These are phyloP conservation scores for Pseudozyma tsukubaensis DNA, from an alignment of 1,284 basidiomycete genomes.

Conservation along the genomic window DNA sequence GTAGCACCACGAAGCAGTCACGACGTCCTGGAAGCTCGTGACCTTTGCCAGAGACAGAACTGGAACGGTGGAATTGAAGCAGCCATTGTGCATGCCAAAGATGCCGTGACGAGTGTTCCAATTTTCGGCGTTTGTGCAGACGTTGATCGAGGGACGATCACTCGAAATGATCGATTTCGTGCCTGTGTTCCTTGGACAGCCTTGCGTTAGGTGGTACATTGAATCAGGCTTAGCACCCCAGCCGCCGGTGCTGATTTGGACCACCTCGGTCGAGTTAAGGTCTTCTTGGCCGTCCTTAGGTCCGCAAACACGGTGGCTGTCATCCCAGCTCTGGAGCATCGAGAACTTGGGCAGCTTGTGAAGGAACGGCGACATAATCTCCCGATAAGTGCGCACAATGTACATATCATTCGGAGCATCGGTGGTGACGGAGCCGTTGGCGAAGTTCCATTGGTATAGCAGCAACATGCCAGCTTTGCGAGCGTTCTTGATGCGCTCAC, in stretches of 20 bases:
- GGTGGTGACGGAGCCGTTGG: conserved; percentile 14
- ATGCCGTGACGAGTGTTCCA: conserved; percentile 24
- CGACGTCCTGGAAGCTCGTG: conserved; percentile 30
- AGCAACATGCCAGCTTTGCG: not conserved
- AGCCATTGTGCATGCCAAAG: conserved; percentile 2
- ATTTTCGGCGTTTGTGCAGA: conserved; percentile 22
- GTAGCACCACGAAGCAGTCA: conserved; percentile 36
- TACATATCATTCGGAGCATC: conserved; percentile 4
- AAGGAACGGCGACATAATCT: conserved; percentile 27
- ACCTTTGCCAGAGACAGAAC: conserved; percentile 19
- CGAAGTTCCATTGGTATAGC: conserved; percentile 24
- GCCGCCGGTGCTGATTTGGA: not conserved
- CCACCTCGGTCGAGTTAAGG: not conserved
- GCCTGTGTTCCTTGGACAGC: conserved; percentile 16
- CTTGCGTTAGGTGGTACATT: too few relatives aligned
- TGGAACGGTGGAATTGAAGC: conserved; percentile 27
- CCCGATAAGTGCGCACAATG: not conserved
- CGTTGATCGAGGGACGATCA: conserved; percentile 31
- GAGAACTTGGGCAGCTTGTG: conserved; percentile 26
- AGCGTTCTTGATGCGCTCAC: conserved; percentile 16
- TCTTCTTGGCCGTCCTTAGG: conserved; percentile 16
- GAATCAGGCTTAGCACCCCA: too few relatives aligned
- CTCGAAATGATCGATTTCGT: conserved; percentile 9
- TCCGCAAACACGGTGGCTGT: conserved; percentile 24
- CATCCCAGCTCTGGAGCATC: conserved; percentile 35